phyloP scores from a whole-genome alignment of 352 stramenopile species.

The Phytophthora chlamydospora region DNA sequence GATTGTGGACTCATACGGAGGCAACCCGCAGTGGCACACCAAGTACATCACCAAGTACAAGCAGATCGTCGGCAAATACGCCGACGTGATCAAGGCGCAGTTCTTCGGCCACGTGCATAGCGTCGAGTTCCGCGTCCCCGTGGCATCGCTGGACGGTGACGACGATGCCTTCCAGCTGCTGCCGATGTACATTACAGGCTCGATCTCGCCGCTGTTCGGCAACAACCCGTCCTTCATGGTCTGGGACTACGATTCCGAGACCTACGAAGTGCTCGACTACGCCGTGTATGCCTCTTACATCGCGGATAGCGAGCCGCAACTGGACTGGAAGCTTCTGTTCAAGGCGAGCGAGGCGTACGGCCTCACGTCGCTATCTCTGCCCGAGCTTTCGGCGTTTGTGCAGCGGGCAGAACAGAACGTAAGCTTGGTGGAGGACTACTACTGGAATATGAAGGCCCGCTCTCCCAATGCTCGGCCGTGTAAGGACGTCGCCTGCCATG shows the following conservation, averaged over 20 bases:
- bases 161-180: conserved; percentile 41
- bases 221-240: conserved; percentile 94
- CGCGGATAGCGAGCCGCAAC: conserved; percentile 46
- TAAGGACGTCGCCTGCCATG: conserved; percentile 48
- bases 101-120: conserved; percentile 95
- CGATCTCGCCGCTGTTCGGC: conserved; percentile 90
- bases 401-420: conserved; percentile 54
- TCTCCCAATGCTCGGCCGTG: conserved; percentile 59
- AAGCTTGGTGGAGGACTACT: conserved; percentile 72
- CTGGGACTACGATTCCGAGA: conserved; percentile 78
- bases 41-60: conserved; percentile 90
- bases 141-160: conserved; percentile 28
- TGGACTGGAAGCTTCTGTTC: conserved; percentile 71
- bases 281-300: conserved; percentile 82
- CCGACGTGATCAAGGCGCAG: conserved; percentile 82
- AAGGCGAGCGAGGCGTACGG: conserved; percentile 65
- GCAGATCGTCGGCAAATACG: conserved; percentile 72
- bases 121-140: conserved; percentile 89
- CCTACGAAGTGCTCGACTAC: conserved; percentile 82
- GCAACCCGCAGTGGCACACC: conserved; percentile 89
- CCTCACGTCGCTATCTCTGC: conserved; percentile 52
- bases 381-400: conserved; percentile 51
- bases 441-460: conserved; percentile 86
- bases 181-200: conserved; percentile 87
- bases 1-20: conserved; percentile 90